Base-by-base conservation (phyloP, 768 basidiomycete species). In the Dacryopinax spathularia region DNA sequence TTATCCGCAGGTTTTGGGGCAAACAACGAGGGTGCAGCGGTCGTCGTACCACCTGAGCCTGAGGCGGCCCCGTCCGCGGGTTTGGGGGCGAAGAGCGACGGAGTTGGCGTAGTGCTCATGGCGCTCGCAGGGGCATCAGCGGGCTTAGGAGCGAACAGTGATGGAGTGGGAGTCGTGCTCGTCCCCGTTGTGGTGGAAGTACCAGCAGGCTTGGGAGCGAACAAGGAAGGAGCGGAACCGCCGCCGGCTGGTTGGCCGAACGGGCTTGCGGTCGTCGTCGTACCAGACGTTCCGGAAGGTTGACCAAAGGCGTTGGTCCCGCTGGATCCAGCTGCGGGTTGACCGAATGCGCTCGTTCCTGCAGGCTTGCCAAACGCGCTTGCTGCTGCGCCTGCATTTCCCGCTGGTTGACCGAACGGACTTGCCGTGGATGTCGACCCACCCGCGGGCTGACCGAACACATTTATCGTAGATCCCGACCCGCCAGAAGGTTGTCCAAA, bases 61-160 rank as follows among this genome's bases (percentile, higher is more conserved):
- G 48, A 33, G 1, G 62, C 33, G 10, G 66, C 10, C 5, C 61
- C 7, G 1, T 63, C 41, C 7, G 62, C 35, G 5, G 39, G 33
- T 33, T 62, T 59, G n/a, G 65, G 62, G 60, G 63, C 62, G 22
- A 66, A 66, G 48, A 61, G 48, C 15, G 62, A 59, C 1, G 66
- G 66, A 0, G 66, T 62, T 1, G 64, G 31, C 6, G 66, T 29
- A 13, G 66, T 37, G 36, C 36, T 37, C 36, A 37, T 37, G n/a
- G 36, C 12, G n/a, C n/a, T n/a, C 36, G 36, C 36, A 37, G 36
- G 12, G 10, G 36, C 12, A 37, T 10, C 12, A 37, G 36, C 36
- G n/a, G 36, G 36, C n/a, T 37, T 37, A 10, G 36, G n/a, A 37
- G n/a, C n/a, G n/a, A 37, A 37, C n/a, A 37, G 10, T 37, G 36